phyloP scores from a whole-genome alignment of 2,329 filamentous ascomycete genomes.

The Zalaria obscura region DNA sequence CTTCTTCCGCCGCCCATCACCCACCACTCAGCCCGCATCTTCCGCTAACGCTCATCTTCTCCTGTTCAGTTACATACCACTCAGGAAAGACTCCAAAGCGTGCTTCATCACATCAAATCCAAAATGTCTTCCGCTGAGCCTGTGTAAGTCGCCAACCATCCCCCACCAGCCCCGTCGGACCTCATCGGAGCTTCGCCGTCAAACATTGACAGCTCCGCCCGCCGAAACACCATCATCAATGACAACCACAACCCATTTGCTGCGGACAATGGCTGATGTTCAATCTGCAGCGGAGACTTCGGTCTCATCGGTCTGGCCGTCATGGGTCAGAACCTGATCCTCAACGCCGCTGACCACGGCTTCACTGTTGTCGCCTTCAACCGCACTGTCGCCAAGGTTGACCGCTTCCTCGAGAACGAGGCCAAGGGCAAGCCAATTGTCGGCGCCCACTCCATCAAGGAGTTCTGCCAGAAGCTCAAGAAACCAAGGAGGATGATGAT shows the following conservation, averaged over 20 bases:
- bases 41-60: slow-evolving; percentile 1
- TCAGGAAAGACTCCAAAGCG: slow-evolving; percentile 3
- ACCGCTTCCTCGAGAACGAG: slow-evolving; percentile 41
- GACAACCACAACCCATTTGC: no score
- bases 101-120: slow-evolving; percentile 5
- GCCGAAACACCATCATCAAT: no score
- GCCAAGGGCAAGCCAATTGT: slow-evolving; percentile 73
- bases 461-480: slow-evolving; percentile 96
- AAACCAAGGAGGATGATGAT: slow-evolving; percentile 94
- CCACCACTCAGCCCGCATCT: background rate
- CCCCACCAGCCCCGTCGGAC: slow-evolving; percentile 11
- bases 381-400: slow-evolving; percentile 96
- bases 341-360: slow-evolving; percentile 44
- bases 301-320: slow-evolving; percentile 39
- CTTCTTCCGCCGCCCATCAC: slow-evolving; percentile 2
- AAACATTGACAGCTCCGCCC: no score
- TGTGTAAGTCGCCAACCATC: slow-evolving; percentile 9
- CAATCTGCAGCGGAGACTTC: slow-evolving; percentile 31
- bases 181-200: background rate
- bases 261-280: no score
- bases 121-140: slow-evolving; percentile 9
- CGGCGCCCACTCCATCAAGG: slow-evolving; percentile 83
- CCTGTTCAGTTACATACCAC: background rate
- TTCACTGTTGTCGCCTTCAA: slow-evolving; percentile 98
- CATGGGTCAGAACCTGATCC: slow-evolving; percentile 41